These are phyloP conservation scores for Saturnispora besseyi DNA, from an alignment of 805 yeast species.

Conservation along the genomic window DNA sequence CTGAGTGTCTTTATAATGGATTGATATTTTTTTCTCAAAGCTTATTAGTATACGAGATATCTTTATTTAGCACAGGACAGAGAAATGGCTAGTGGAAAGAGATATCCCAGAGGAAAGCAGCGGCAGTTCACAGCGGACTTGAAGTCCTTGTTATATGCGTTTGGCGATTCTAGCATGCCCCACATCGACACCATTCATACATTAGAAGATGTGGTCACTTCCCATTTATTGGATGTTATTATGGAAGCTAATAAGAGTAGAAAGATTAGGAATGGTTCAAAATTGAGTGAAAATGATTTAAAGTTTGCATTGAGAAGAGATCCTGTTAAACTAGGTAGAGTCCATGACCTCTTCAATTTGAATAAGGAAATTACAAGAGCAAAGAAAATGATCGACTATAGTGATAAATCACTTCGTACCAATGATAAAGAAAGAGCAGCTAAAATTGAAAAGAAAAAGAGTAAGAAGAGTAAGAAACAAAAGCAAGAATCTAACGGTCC, in stretches of 20 bases:
- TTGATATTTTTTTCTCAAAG: neutral
- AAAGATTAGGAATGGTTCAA: slow-evolving; percentile 43
- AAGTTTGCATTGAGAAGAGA: slow-evolving; percentile 62
- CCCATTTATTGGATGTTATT: slow-evolving; percentile 49
- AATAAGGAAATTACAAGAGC: slow-evolving; percentile 59
- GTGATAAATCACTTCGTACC: slow-evolving; percentile 36
- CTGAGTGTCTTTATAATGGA: neutral
- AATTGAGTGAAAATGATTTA: slow-evolving; percentile 64
- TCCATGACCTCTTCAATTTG: slow-evolving; percentile 51
- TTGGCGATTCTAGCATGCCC: slow-evolving; percentile 65
- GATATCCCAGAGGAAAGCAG: slow-evolving; percentile 17
- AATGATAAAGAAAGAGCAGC: slow-evolving; percentile 15
- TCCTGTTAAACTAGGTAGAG: slow-evolving; percentile 58
- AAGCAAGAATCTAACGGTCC: neutral
- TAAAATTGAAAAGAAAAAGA: slow-evolving; percentile 4
- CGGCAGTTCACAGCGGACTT: slow-evolving; percentile 34
- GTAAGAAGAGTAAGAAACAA: slow-evolving; percentile 6
- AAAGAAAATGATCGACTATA: slow-evolving; percentile 55
- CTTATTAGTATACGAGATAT: neutral
- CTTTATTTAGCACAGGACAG: no score
- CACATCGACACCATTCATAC: slow-evolving; percentile 55
- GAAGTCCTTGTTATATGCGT: slow-evolving; percentile 56
- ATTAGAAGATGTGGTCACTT: slow-evolving; percentile 58
- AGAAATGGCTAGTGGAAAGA: slow-evolving; percentile 12
- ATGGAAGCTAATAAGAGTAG: slow-evolving; percentile 43